These are phyloP conservation scores for Deinandra increscens DNA, from an alignment of 129 eudicot species.

Conservation along the genomic window DNA sequence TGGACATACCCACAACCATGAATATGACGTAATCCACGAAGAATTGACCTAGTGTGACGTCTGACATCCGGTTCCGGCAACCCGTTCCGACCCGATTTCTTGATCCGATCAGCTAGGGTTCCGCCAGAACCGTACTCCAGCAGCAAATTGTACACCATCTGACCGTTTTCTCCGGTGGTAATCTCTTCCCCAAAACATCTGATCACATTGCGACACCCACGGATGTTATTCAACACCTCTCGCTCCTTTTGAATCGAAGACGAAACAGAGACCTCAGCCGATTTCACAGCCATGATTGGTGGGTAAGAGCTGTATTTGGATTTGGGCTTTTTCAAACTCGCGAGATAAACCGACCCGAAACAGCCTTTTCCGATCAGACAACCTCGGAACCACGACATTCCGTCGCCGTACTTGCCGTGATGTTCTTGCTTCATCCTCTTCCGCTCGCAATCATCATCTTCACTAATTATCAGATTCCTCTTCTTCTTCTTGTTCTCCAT, in stretches of 20 bases:
- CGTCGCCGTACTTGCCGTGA: conserved; percentile 58
- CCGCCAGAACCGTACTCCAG: conserved; percentile 62
- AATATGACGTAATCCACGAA: conserved; percentile 46
- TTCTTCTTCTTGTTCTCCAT: conserved; percentile 27
- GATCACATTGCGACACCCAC: conserved; percentile 52
- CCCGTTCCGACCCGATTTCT: conserved; percentile 39
- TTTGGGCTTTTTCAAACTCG: conserved; percentile 64
- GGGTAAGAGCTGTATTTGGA: conserved; percentile 58
- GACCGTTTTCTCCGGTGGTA: conserved; percentile 47
- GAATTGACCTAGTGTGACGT: conserved; percentile 48
- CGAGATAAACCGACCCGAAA: conserved; percentile 70
- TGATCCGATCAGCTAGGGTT: conserved; percentile 61
- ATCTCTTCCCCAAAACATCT: conserved; percentile 71
- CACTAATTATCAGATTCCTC: conserved; percentile 26
- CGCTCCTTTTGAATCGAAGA: conserved; percentile 66
- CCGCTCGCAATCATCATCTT: conserved; percentile 7
- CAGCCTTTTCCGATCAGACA: conserved; percentile 70
- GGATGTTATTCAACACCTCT: conserved; percentile 48
- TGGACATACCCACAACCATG: conserved; percentile 65
- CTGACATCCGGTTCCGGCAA: conserved; percentile 53
- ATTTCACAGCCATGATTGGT: conserved; percentile 76
- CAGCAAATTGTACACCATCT: conserved; percentile 54
- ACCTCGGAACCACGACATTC: conserved; percentile 77
- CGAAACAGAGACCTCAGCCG: conserved; percentile 74
- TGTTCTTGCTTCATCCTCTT: conserved; percentile 16